Percentiles rank a stretch among this genome's conserved stretches.
phyloP scores from a whole-genome alignment of 345 rosid genomes.

The Kandelia obovata region DNA sequence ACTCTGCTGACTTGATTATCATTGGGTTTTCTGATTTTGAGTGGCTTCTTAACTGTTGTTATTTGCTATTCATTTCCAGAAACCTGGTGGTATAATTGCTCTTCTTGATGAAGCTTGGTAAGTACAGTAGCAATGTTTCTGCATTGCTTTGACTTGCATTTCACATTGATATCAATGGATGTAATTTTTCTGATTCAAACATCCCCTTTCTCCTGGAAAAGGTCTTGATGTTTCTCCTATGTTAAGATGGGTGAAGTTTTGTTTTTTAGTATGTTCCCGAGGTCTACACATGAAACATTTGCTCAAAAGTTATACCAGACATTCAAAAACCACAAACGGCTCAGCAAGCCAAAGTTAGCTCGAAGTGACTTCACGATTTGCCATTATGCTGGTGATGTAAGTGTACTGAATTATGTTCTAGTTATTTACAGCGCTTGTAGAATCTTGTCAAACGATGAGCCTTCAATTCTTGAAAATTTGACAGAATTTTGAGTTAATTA shows the following conservation, averaged over 20 bases:
- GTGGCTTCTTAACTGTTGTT: slow-evolving; percentile 1
- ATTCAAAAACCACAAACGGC: slow-evolving; percentile 83
- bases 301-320: slow-evolving; percentile 98
- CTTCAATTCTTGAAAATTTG: slow-evolving; percentile 5
- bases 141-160: background rate
- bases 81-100: slow-evolving; percentile 99
- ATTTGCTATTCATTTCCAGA: slow-evolving; percentile 48
- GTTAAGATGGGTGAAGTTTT: slow-evolving; percentile 24
- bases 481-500: slow-evolving; percentile 15
- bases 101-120: slow-evolving; percentile 99
- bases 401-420: slow-evolving; percentile 20
- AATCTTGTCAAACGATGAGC: slow-evolving; percentile 1
- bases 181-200: slow-evolving; percentile 5
- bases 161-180: slow-evolving; percentile 2
- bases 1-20: background rate
- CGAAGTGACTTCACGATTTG: slow-evolving; percentile 97
- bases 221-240: slow-evolving; percentile 1
- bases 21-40: background rate
- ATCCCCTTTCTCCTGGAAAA: background rate
- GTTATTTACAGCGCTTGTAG: background rate
- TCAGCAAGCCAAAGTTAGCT: slow-evolving; percentile 90
- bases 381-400: slow-evolving; percentile 98
- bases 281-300: slow-evolving; percentile 97
- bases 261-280: slow-evolving; percentile 85
- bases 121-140: slow-evolving; percentile 23